phyloP scores from a whole-genome alignment of 2,329 filamentous ascomycete genomes.

The Dactylellina haptotyla region DNA sequence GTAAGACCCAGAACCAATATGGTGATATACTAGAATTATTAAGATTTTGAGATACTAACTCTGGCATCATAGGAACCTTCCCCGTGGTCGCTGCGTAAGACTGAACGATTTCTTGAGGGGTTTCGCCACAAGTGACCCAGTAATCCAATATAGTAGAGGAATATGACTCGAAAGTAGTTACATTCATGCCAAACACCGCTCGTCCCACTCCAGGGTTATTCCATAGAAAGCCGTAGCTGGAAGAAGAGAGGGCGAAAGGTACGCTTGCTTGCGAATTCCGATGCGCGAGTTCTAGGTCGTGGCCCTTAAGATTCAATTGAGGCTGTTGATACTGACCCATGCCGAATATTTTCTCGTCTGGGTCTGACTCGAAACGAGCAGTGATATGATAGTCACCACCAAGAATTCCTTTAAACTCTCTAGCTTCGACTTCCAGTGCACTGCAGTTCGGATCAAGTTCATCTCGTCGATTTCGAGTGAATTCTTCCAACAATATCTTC shows the following conservation, averaged over 20 bases:
- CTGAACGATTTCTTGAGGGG: neutral
- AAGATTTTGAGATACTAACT: neutral
- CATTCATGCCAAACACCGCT: neutral
- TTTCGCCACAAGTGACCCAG: neutral
- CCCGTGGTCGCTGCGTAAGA: neutral
- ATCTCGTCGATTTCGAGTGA: slow-evolving; percentile 1
- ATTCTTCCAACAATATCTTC: neutral
- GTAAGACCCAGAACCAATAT: too few species aligned
- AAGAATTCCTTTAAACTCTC: neutral
- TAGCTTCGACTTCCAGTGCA: neutral
- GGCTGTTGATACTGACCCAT: neutral
- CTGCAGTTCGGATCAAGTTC: neutral
- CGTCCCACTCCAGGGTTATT: neutral
- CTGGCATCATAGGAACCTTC: slow-evolving; percentile 1
- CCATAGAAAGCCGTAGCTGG: neutral
- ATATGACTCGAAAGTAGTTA: neutral
- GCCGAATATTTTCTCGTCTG: neutral
- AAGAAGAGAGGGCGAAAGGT: neutral
- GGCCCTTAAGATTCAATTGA: neutral
- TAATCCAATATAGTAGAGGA: slow-evolving; percentile 1
- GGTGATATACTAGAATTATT: too few species aligned
- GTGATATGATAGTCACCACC: neutral
- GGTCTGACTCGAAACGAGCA: neutral
- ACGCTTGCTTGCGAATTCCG: slow-evolving; percentile 1
- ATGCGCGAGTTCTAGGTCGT: neutral